Evolutionary conservation across 164 flowering plant species (phyloP).

Genomic region (Tinospora cordifolia): DNA sequence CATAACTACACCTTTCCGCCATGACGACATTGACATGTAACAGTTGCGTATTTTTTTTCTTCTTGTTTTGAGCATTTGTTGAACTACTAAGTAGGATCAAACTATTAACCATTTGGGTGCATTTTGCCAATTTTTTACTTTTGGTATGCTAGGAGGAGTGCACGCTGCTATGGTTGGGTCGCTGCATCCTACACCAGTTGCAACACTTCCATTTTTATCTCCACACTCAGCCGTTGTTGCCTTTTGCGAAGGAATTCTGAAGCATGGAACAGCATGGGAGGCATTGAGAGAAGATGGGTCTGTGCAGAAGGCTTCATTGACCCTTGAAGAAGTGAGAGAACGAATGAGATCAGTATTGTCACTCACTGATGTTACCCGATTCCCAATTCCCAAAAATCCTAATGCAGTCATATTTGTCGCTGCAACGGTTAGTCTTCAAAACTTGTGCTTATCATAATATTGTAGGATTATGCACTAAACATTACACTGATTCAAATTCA

Average conservation of each 20-base stretch:
- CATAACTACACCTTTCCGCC: too few species aligned
- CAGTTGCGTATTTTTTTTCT: too few species aligned
- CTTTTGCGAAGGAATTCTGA: constrained; percentile 89
- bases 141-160: constrained; percentile 62
- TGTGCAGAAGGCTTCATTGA: constrained; percentile 47
- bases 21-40: too few species aligned
- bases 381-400: constrained; percentile 90
- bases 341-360: constrained; percentile 79
- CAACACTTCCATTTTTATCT: constrained; percentile 92
- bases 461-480: too few species aligned
- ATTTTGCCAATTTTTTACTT: not conserved
- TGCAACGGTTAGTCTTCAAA: constrained; percentile 71
- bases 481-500: not conserved
- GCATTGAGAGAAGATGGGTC: constrained; percentile 75
- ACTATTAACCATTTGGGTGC: not conserved
- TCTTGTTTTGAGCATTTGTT: too few species aligned
- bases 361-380: constrained; percentile 94
- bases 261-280: constrained; percentile 96
- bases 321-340: constrained; percentile 82
- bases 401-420: constrained; percentile 79
- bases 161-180: constrained; percentile 99
- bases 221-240: constrained; percentile 98
- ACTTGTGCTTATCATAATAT: too few species aligned
- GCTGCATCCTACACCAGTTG: constrained; percentile 88
- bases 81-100: too few species aligned